phyloP scores from a whole-genome alignment of 805 yeast genomes.

The Monosporozyma yasuniensis region DNA sequence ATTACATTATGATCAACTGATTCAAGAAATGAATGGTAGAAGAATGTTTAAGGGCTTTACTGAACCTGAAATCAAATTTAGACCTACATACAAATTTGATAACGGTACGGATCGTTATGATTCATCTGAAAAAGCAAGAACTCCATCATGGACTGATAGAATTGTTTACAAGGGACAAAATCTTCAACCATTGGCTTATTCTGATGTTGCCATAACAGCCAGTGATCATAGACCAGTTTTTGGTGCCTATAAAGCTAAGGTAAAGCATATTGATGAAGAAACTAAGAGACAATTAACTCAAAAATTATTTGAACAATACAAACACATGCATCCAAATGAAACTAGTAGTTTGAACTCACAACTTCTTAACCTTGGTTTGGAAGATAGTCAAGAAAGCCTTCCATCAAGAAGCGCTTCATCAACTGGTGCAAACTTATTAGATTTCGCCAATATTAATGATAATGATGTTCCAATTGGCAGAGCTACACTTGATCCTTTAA shows the following conservation, averaged over 20 bases:
- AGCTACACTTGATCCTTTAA: not conserved
- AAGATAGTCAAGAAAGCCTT: constrained; percentile 2
- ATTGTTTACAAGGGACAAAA: constrained; percentile 55
- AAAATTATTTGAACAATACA: constrained; percentile 52
- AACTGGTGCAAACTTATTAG: constrained; percentile 8
- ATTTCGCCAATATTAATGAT: constrained; percentile 2
- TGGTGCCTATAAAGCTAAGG: constrained; percentile 61
- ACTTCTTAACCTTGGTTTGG: constrained; percentile 12
- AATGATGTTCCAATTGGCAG: not conserved
- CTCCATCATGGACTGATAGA: constrained; percentile 96
- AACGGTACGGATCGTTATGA: constrained; percentile 75
- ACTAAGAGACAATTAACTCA: constrained; percentile 46
- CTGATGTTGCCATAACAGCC: constrained; percentile 50
- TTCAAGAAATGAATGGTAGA: constrained; percentile 59
- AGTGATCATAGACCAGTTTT: constrained; percentile 94
- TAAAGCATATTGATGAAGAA: constrained; percentile 59
- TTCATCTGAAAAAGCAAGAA: constrained; percentile 82
- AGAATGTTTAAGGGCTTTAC: constrained; percentile 66
- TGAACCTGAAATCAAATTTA: constrained; percentile 68
- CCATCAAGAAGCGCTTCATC: not conserved
- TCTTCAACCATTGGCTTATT: constrained; percentile 58
- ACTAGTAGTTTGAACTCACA: constrained; percentile 14
- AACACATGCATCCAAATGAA: constrained; percentile 30
- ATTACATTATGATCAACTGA: constrained; percentile 69
- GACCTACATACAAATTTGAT: constrained; percentile 90